phyloP scores from a whole-genome alignment of 805 yeast genomes.

The Candida succiphila region DNA sequence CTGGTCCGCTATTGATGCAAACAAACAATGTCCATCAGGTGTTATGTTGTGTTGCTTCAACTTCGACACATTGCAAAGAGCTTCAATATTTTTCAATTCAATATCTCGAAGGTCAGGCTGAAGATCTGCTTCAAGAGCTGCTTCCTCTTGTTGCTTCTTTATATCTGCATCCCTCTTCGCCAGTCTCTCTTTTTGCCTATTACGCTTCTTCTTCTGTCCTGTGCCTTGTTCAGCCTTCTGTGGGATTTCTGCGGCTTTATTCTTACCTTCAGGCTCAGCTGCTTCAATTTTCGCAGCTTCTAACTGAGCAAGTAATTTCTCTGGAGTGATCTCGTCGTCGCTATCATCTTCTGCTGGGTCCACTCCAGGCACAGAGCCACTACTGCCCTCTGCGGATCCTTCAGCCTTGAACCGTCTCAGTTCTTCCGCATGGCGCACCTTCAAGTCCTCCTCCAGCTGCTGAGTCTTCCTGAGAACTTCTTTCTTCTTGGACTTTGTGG shows the following conservation, averaged over 20 bases:
- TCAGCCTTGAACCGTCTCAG: conserved; percentile 3
- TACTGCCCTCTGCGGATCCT: conserved; percentile 4
- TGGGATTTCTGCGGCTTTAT: conserved; percentile 2
- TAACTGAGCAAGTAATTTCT: conserved; percentile 50
- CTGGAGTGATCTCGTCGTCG: conserved; percentile 54
- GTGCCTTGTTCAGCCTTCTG: conserved; percentile 8
- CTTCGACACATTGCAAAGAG: conserved; percentile 36
- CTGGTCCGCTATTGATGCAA: conserved; percentile 80
- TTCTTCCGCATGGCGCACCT: conserved; percentile 46
- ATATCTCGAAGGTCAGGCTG: conserved; percentile 61
- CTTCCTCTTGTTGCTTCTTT: conserved; percentile 53
- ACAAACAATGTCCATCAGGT: conserved; percentile 94
- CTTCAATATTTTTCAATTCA: conserved; percentile 58
- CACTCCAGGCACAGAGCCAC: neutral
- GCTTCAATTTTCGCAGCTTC: conserved; percentile 26
- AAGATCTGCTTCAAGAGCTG: conserved; percentile 55
- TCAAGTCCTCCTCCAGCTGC: conserved; percentile 47
- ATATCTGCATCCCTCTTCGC: conserved; percentile 69
- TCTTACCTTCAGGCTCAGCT: conserved; percentile 7
- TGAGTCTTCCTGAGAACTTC: conserved; percentile 51
- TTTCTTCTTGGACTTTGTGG: conserved; percentile 69
- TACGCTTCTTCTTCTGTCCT: conserved; percentile 37
- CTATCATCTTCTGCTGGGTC: conserved; percentile 21
- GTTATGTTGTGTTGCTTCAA: conserved; percentile 57
- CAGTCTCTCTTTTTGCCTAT: conserved; percentile 76